Base-by-base conservation (phyloP, 768 basidiomycete genomes). In the Suillus tomentosus region DNA sequence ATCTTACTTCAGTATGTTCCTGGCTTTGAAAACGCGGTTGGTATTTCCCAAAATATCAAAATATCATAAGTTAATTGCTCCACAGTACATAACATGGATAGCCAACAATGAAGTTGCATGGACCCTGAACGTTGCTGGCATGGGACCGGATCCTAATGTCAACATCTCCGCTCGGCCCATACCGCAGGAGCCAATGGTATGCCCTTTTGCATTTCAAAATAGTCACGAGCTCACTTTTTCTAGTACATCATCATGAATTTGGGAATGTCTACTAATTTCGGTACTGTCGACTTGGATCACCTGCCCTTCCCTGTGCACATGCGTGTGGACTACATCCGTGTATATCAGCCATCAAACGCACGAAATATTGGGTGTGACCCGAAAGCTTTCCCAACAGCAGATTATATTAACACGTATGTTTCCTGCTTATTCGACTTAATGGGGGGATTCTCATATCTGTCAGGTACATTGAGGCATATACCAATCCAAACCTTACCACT, bases 81-180 rank as follows among this genome's bases (percentile, higher is more conserved):
- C 43, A 40, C 63, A 89, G 87, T 96, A 95, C 71, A 93, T 96
- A 68, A 85, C 91, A 3, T 96, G 95, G 95, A 79, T 95, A 64
- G 82, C 86, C 62, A 81, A 88, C 68, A 85, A 85, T 73, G 79
- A 85, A 67, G 71, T 82, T 31, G 78, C 88, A 10, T 95, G 95
- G 95, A 93, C 90, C 5, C 71, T 96, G 62, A 82, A 85, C 59
- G 89, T 81, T 24, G 80, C 84, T 3, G 92, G 88, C 1, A 73
- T 95, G 73, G 90, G 78, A 0, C 78, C 89, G 11, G 88, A 96
- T 73, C 39, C 80, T 5, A 69, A 70, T 40, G 85, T 84, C 1
- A 71, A 90, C 64, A 89, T 96, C 42, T 82, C 85, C 17, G 79
- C 81, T 34, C 80, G 95, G 40, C 86, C 90, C 3, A 77, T 96